Percentiles rank a stretch among this genome's conserved stretches.
phyloP scores from a whole-genome alignment of 441 rosid species.

The Macaranga tanarius region DNA sequence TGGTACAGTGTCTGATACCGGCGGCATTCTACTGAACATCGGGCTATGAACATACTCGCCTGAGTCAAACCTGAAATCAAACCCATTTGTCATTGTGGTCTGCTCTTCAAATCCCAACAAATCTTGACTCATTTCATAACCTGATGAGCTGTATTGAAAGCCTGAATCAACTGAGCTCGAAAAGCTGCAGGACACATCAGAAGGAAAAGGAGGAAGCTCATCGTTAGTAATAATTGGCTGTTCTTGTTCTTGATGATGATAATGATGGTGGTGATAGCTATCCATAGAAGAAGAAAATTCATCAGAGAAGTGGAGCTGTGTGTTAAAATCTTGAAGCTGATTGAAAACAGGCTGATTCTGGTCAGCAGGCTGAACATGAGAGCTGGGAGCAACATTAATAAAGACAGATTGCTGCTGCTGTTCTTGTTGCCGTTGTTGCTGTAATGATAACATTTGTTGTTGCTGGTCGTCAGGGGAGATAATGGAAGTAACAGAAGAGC shows the following conservation, averaged over 20 bases:
- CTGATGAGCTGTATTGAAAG: conserved; percentile 1
- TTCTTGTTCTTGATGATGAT: conserved; percentile 5
- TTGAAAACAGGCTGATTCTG: conserved; percentile 14
- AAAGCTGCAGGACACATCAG: conserved; percentile 32
- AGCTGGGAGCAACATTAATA: conserved; percentile 1
- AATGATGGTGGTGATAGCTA: background rate
- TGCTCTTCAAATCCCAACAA: conserved; percentile 28
- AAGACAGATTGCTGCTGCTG: conserved; percentile 4
- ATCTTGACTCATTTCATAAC: conserved; percentile 17
- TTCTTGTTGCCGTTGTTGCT: conserved; percentile 17
- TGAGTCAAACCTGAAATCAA: conserved; percentile 41
- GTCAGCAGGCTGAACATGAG: conserved; percentile 29
- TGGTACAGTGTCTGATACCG: conserved; percentile 58
- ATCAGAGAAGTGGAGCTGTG: conserved; percentile 22
- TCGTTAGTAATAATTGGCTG: background rate
- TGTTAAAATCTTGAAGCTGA: conserved; percentile 14
- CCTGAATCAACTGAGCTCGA: conserved; percentile 12
- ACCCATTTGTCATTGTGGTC: conserved; percentile 9
- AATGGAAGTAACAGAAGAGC: conserved; percentile 72
- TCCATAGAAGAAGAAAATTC: conserved; percentile 24
- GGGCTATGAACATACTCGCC: conserved; percentile 71
- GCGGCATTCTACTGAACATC: conserved; percentile 80
- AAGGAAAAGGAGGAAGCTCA: conserved; percentile 64
- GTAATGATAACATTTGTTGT: conserved; percentile 22
- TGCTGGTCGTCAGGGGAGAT: conserved; percentile 64